phyloP scores from a whole-genome alignment of 192 early-diverging fungal species.

The Chytriomyces hyalinus region DNA sequence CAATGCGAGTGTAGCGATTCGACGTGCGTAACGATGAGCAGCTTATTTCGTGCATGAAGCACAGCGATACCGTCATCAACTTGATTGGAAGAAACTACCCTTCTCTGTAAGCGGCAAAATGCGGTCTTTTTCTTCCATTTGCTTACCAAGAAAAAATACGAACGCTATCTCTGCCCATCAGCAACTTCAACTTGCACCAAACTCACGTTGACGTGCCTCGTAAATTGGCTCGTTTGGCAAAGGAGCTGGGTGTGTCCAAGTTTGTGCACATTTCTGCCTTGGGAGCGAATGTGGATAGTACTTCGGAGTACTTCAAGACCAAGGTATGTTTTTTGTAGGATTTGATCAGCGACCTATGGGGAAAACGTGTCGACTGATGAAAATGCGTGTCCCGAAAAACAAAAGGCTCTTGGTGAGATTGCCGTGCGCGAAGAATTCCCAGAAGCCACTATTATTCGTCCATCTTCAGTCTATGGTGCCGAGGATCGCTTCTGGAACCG shows the following conservation, averaged over 20 bases:
- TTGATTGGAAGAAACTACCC: conserved; percentile 89
- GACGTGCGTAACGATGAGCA: conserved; percentile 85
- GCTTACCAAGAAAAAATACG: conserved; percentile 9
- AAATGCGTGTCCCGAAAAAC: not conserved
- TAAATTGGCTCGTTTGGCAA: conserved; percentile 76
- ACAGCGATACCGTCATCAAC: conserved; percentile 96
- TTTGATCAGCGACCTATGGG: not conserved
- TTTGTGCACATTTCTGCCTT: conserved; percentile 90
- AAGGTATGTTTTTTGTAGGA: conserved; percentile 66
- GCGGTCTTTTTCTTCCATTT: not conserved
- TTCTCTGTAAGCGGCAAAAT: conserved; percentile 67
- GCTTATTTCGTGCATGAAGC: conserved; percentile 82
- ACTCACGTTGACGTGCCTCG: conserved; percentile 86
- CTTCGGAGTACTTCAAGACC: conserved; percentile 78
- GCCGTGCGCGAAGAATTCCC: conserved; percentile 90
- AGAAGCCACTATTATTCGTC: conserved; percentile 91
- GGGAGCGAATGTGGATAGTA: conserved; percentile 75
- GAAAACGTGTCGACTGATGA: not conserved
- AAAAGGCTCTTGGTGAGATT: conserved; percentile 84
- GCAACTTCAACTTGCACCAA: conserved; percentile 87
- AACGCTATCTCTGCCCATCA: conserved; percentile 33
- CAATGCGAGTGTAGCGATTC: conserved; percentile 66
- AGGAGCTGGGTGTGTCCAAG: conserved; percentile 80
- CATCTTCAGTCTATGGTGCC: conserved; percentile 83
- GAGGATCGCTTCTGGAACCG: conserved; percentile 94